phyloP scores from a whole-genome alignment of 306 rosid genomes.

The Rosa persica region DNA sequence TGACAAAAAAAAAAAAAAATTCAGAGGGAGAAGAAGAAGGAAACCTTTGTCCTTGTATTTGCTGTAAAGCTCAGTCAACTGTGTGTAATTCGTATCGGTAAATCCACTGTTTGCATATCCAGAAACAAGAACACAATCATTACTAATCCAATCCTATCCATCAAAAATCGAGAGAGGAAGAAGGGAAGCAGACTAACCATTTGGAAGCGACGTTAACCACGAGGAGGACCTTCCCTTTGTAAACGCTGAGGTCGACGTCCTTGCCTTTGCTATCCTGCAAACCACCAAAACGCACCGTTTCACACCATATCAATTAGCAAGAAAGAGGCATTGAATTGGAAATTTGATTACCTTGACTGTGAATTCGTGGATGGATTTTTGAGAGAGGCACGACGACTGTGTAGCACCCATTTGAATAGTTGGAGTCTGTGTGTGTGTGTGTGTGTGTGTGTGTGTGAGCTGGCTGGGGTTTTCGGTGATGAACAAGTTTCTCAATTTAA shows the following conservation, averaged over 20 bases:
- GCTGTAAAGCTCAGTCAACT: constrained; percentile 70
- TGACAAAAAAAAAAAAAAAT: not conserved
- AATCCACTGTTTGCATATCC: constrained; percentile 51
- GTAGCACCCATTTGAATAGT: constrained; percentile 64
- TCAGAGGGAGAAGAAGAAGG: not conserved
- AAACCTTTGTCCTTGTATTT: constrained; percentile 66
- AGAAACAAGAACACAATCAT: not conserved
- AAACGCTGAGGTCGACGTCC: constrained; percentile 65
- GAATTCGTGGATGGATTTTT: constrained; percentile 78
- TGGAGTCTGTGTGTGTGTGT: too few relatives aligned
- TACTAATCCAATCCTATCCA: not conserved
- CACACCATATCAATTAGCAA: not conserved
- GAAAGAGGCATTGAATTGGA: not conserved
- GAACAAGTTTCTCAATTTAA: too few relatives aligned
- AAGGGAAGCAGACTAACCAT: constrained; percentile 48
- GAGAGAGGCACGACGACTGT: constrained; percentile 43
- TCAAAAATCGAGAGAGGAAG: not conserved
- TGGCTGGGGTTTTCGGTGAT: too few relatives aligned
- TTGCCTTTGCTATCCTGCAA: constrained; percentile 67
- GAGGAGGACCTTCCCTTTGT: constrained; percentile 81
- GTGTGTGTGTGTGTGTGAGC: too few relatives aligned
- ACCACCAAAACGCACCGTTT: not conserved
- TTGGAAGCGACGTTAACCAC: constrained; percentile 92
- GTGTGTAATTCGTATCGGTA: constrained; percentile 76
- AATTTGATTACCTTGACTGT: constrained; percentile 64